phyloP scores from a whole-genome alignment of 2,329 filamentous ascomycete species.

The Ophiostoma piceae region DNA sequence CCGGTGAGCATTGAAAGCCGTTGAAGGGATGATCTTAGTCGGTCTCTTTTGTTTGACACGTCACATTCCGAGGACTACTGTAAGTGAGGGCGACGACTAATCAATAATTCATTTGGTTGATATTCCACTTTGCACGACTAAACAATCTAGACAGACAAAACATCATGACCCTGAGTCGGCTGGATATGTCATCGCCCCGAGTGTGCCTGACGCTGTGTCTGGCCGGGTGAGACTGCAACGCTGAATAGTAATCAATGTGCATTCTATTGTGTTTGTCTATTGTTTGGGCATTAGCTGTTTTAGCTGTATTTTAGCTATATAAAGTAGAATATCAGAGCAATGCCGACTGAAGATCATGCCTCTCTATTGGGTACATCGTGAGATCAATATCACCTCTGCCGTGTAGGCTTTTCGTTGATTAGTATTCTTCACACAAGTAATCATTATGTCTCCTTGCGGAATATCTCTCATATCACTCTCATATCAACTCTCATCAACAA shows the following conservation, averaged over 20 bases:
- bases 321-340: too few species aligned
- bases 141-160: neutral
- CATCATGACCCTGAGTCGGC: neutral
- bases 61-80: neutral
- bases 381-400: neutral
- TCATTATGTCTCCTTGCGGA: neutral
- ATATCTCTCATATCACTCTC: too few species aligned
- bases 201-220: neutral
- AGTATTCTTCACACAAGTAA: neutral
- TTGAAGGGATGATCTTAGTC: neutral
- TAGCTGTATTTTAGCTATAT: too few species aligned
- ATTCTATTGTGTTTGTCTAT: too few species aligned
- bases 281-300: too few species aligned
- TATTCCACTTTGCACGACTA: neutral
- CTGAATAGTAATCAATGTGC: neutral
- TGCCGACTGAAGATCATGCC: too few species aligned
- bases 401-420: neutral
- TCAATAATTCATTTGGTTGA: neutral
- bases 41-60: neutral
- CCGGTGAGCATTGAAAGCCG: neutral
- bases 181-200: neutral
- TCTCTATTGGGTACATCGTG: too few species aligned
- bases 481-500: too few species aligned
- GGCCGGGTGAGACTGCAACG: neutral
- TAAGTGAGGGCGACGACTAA: neutral